phyloP scores from a whole-genome alignment of 2,329 filamentous ascomycete species.

The Arachnomyces sp. region DNA sequence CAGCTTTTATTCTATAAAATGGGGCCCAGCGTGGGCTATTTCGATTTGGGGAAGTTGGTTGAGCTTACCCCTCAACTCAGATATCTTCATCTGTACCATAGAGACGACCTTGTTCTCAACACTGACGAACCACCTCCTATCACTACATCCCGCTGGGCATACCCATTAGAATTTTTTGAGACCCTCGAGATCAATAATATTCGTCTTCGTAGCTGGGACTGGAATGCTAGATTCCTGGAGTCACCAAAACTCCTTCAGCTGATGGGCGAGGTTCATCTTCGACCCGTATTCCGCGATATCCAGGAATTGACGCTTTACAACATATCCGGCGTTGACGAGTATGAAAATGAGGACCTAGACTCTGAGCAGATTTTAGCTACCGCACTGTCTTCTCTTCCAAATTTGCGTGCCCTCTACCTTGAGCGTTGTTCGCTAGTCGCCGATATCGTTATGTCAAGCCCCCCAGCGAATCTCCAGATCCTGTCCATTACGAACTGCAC shows the following conservation, averaged over 20 bases:
- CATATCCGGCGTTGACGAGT: slow-evolving; percentile 18
- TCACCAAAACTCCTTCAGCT: slow-evolving; percentile 30
- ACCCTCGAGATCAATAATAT: slow-evolving; percentile 47
- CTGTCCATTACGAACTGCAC: slow-evolving; percentile 74
- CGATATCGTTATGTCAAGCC: slow-evolving; percentile 54
- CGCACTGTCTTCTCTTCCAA: slow-evolving; percentile 50
- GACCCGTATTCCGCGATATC: slow-evolving; percentile 44
- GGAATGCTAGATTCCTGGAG: slow-evolving; percentile 44
- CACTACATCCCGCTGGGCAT: slow-evolving; percentile 52
- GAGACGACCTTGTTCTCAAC: slow-evolving; percentile 43
- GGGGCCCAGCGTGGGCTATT: slow-evolving; percentile 44
- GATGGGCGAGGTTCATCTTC: slow-evolving; percentile 46
- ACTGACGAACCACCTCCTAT: slow-evolving; percentile 24
- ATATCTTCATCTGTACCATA: slow-evolving; percentile 64
- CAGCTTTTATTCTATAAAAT: slow-evolving; percentile 46
- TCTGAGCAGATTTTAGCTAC: slow-evolving; percentile 35
- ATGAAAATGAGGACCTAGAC: slow-evolving; percentile 33
- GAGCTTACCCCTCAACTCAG: slow-evolving; percentile 57
- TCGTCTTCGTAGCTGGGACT: slow-evolving; percentile 45
- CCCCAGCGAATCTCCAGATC: slow-evolving; percentile 58
- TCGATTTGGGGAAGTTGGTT: slow-evolving; percentile 53
- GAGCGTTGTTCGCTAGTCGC: slow-evolving; percentile 67
- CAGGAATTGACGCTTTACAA: slow-evolving; percentile 30
- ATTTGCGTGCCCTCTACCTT: slow-evolving; percentile 60
- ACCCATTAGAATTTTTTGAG: slow-evolving; percentile 57